Conservation (phyloP, 768 basidiomycete species). For the Tulasnella sp. region DNA sequence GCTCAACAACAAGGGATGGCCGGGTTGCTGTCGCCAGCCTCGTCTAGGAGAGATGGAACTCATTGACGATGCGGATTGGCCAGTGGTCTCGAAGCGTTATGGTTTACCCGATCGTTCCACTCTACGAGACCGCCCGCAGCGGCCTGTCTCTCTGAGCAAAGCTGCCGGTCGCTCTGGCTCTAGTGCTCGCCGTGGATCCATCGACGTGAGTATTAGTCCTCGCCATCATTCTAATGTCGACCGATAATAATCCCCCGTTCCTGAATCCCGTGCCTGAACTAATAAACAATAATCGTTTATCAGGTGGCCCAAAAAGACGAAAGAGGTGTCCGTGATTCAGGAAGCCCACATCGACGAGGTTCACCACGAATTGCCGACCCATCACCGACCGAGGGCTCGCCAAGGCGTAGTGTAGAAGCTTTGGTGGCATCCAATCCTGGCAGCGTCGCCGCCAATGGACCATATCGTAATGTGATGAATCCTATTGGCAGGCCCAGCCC, state of each 20-base stretch:
- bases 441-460: neutral
- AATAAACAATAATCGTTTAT: neutral
- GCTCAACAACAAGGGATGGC: slow-evolving; percentile 62
- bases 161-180: slow-evolving; percentile 1
- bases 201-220: slow-evolving; percentile 8
- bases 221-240: neutral
- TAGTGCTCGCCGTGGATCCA: slow-evolving; percentile 8
- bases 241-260: slow-evolving; percentile 1
- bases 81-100: slow-evolving; percentile 66
- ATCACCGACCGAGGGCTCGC: slow-evolving; percentile 4
- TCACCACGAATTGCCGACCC: slow-evolving; percentile 11
- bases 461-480: neutral
- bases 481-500: neutral
- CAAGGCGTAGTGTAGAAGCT: neutral
- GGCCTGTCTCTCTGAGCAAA: slow-evolving; percentile 4
- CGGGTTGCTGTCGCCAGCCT: slow-evolving; percentile 82
- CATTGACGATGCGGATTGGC: slow-evolving; percentile 72
- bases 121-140: slow-evolving; percentile 54
- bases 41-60: slow-evolving; percentile 47
- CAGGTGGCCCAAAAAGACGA: slow-evolving; percentile 9
- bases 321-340: neutral
- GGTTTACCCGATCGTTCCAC: slow-evolving; percentile 60
- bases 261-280: slow-evolving; percentile 1
- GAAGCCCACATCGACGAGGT: slow-evolving; percentile 14
- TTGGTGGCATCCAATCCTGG: neutral